Base-by-base conservation (phyloP, 2,329 filamentous ascomycete genomes). In the Coniochaeta hoffmannii region DNA sequence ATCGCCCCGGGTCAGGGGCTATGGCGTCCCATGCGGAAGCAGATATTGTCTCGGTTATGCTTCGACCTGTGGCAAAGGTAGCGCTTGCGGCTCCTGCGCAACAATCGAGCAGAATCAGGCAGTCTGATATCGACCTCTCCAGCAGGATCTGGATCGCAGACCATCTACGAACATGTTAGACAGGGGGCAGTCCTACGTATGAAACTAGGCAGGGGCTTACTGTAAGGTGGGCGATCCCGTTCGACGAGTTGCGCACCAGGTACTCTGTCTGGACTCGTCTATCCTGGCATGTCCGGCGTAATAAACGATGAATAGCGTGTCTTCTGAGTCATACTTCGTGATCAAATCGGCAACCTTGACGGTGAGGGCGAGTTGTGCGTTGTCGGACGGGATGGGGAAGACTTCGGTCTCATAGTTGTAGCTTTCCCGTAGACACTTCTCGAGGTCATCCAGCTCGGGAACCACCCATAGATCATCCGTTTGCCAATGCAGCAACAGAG, bases 11-110 rank as follows among this genome's bases (percentile, higher is more conserved):
- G 56, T 82, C 77, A 0, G 81, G 80, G 11, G 81, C 80, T 53
- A 82, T 82, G 44, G 80, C 79, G 57, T 84, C 80, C 80, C 80
- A 84, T 53, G 80, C 82, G 2, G 80, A 83, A 4, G 81, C 81
- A 5, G 80, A 83, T 59, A 84, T 83, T 9, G 80, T 82, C 66
- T 83, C 81, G 3, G 80, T 84, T 60, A 82, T 81, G 64, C 79
- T 82, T 59, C 75, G 76, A 17, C 81, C 80, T 17, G 74, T 81
- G 5, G 79, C 77, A 53, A 82, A 82, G 0, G 80, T 82, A 14
- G 80, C 80, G 58, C 80, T 83, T 46, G 81, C 81, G 38, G 81
- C 81, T 12, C 80, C 80, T 7, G 81, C 80, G 61, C 81, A 84
- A 61, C 81, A 83, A 62, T 83, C 81, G 14, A 84, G 66, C 0